phyloP scores from a whole-genome alignment of 1,284 basidiomycete species.

The Apiotrichum veenhuisii region DNA sequence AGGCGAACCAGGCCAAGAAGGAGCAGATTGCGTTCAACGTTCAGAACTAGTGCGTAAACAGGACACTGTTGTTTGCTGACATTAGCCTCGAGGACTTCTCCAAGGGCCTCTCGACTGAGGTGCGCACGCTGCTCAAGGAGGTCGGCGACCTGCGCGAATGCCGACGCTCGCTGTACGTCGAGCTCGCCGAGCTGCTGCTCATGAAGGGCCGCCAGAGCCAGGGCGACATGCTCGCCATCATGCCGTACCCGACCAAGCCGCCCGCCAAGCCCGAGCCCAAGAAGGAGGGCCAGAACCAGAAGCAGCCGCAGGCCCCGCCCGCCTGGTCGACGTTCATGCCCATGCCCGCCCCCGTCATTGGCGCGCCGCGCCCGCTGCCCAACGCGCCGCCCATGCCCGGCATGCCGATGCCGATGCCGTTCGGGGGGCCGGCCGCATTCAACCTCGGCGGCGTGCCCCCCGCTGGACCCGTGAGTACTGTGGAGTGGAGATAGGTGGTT shows the following conservation, averaged over 20 bases:
- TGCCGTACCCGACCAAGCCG: conserved; percentile 41
- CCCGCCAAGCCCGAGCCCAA: conserved; percentile 31
- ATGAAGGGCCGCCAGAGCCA: conserved; percentile 47
- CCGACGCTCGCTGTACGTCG: conserved; percentile 46
- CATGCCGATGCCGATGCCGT: neutral
- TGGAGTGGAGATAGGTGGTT: neutral
- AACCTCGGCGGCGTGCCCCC: neutral
- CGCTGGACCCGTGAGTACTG: neutral
- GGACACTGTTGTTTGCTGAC: neutral
- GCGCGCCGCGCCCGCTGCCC: neutral
- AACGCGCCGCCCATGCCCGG: neutral
- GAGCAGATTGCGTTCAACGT: conserved; percentile 51
- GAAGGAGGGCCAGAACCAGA: conserved; percentile 9
- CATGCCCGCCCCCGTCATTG: neutral
- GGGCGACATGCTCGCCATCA: conserved; percentile 48
- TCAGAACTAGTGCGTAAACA: conserved; percentile 18
- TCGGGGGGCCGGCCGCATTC: neutral
- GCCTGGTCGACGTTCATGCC: conserved; percentile 11
- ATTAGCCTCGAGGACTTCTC: conserved; percentile 46
- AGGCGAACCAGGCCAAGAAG: conserved; percentile 37
- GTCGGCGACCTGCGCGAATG: conserved; percentile 48
- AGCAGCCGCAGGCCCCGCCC: conserved; percentile 11
- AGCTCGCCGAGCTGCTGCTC: conserved; percentile 45
- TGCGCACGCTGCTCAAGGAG: conserved; percentile 45
- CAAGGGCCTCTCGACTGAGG: conserved; percentile 44